Base-by-base conservation (phyloP, 2,329 filamentous ascomycete species). In the Talaromyces islandicus region DNA sequence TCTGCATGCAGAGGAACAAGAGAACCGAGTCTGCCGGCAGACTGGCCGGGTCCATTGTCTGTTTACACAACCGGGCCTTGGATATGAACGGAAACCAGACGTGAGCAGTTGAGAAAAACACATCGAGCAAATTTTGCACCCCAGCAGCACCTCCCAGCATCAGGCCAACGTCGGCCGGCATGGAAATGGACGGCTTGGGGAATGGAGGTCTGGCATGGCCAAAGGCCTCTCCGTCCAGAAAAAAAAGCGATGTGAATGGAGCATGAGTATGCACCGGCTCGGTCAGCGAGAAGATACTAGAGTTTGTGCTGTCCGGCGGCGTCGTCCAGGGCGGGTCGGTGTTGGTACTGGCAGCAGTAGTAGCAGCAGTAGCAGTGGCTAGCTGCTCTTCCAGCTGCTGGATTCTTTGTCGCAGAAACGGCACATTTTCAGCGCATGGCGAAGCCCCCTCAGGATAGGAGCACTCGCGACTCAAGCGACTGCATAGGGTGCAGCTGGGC, bases 401-500 rank as follows among this genome's bases (percentile, higher is more conserved):
- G 14, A 52, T 19, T 10, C 48, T 52, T 17, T 17, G 48, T 19
- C 25, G 12, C 24, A 52, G 25, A 9, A 29, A 29, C 25, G 9
- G 17, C 9, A 29, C 48, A 10, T 19, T 17, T 29, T 52, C 48
- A 6, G 24, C 17, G 12, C 32, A 6, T 46, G 43, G 43, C 43
- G 48, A 52, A 1, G 24, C 25, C 24, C 48, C 48, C 12, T 68
- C 66, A 4, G 60, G 63, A 48, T 68, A 68, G 43, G 66, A 62
- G 58, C 67, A 68, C 9, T 58, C n/a, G 25, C 66, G 61, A 24
- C 56, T 58, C 63, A 68, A 63, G 24, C 78, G 72, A 21, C 65
- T 64, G 67, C 81, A 84, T 4, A 83, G 72, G 2, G 73, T 69
- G 66, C 81, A 84, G 17, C 70, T 66, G 14, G 81, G 81, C 1